phyloP scores from a whole-genome alignment of 225 moss, liverwort and hornwort species.

The Bryum argenteum region DNA sequence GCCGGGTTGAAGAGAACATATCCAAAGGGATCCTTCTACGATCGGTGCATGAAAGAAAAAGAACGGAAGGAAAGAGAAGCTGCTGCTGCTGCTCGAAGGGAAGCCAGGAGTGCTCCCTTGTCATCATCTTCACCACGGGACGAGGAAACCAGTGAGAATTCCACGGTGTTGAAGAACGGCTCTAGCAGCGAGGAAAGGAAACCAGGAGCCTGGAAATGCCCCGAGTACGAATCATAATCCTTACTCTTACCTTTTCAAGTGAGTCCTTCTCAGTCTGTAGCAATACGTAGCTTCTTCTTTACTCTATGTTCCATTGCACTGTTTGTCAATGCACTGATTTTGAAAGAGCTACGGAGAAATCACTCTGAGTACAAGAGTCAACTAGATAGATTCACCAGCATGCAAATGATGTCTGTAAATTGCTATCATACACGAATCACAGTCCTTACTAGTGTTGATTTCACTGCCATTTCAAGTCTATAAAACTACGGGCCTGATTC shows the following conservation, averaged over 20 bases:
- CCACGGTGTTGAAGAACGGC: background rate
- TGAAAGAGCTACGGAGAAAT: too few relatives aligned
- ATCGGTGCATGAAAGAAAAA: conserved; percentile 61
- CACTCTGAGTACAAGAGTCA: too few relatives aligned
- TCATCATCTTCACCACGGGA: conserved; percentile 12
- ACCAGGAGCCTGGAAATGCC: conserved; percentile 54
- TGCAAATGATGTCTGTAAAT: conserved; percentile 46
- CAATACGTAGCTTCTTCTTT: too few relatives aligned
- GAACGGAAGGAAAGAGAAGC: conserved; percentile 49
- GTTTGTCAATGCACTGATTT: too few relatives aligned
- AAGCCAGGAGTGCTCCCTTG: background rate
- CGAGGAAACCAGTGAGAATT: conserved; percentile 12
- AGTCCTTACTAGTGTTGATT: conserved; percentile 1
- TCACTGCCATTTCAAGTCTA: background rate
- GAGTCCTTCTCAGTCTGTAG: too few relatives aligned
- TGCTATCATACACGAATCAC: conserved; percentile 36
- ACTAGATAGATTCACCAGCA: background rate
- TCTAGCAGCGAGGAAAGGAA: conserved; percentile 35
- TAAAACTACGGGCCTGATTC: too few relatives aligned
- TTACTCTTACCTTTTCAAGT: background rate
- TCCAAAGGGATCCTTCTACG: conserved; percentile 61
- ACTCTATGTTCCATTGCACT: too few relatives aligned
- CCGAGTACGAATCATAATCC: conserved; percentile 38
- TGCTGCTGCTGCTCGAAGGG: conserved; percentile 20
- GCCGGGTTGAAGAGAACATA: conserved; percentile 53